Conservation (phyloP, 2,329 filamentous ascomycete genomes). For the Scleromitrula shiraiana region DNA sequence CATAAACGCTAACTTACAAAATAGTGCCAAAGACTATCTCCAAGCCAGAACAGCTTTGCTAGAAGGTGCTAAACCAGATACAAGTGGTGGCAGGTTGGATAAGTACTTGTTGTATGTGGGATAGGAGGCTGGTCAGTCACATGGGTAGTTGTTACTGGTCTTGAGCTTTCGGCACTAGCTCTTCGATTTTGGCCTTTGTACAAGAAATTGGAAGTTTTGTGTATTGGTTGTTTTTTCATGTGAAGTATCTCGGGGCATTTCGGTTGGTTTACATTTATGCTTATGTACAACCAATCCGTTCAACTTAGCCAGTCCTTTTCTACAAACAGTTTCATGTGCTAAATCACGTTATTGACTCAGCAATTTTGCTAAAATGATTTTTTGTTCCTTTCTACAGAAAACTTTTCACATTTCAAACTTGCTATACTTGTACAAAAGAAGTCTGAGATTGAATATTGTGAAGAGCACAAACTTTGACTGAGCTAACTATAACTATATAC, state of each 20-base stretch:
- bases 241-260: no score
- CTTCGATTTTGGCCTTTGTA: neutral
- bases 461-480: neutral
- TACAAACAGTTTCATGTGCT: no score
- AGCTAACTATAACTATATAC: neutral
- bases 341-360: no score
- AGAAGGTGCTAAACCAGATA: neutral
- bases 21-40: neutral
- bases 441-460: neutral
- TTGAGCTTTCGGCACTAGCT: neutral
- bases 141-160: neutral
- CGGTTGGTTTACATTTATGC: no score
- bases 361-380: neutral
- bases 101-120: neutral
- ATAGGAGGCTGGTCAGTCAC: neutral
- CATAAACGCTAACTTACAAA: neutral
- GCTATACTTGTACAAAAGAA: neutral
- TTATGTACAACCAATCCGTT: no score
- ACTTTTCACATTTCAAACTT: no score
- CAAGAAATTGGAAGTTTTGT: no score
- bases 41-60: neutral
- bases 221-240: no score
- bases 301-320: no score
- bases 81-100: no score
- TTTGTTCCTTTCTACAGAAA: neutral